Base-by-base conservation (phyloP, 495 filamentous ascomycete genomes). In the Friedmanniomyces endolithicus region DNA sequence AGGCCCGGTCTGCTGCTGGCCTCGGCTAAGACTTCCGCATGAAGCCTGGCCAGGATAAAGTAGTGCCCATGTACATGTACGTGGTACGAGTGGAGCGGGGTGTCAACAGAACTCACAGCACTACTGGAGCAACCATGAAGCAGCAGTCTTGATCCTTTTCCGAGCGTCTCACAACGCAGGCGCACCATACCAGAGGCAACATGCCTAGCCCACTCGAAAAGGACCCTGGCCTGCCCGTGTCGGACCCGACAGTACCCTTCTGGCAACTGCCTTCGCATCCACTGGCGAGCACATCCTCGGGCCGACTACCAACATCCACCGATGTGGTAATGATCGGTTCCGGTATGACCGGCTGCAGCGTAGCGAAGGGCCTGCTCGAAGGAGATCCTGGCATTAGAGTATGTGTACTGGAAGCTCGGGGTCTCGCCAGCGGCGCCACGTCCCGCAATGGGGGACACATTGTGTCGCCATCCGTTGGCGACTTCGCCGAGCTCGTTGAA, bases 371-470 rank as follows among this genome's bases (percentile, higher is more conserved):
- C 29, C 45, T 56, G 2, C 53, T 56, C 14, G 4, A 37, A 6
- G 19, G 39, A 16, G 53, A 56, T 44, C 14, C 27, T 1, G 17
- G 40, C 12, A 50, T 50, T 16, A 59, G 66, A 22, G 50, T 73
- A 19, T 55, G 65, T 4, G 70, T 73, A 29, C 52, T 73, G 19
- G 71, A 74, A 45, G 66, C 71, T 4, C 61, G 71, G 0, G 51
- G 59, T 1, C 56, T 72, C 9, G 70, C 67, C 44, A 64, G 61
- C n/a, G 72, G 72, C 1, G 71, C 66, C 9, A 70, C 70, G 1
- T 68, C 65, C 0, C 57, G 71, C 7, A 68, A 69, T 57, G 68
- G 68, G 11, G 73, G 74, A 0, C 70, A 73, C 47, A 66, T 74
- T 23, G 74, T 53, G 11, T 44, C 37, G 22, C 40, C 40, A 2